These are phyloP conservation scores for Haematococcus lacustris DNA, from an alignment of 139 green algal genomes.

Conservation along the genomic window DNA sequence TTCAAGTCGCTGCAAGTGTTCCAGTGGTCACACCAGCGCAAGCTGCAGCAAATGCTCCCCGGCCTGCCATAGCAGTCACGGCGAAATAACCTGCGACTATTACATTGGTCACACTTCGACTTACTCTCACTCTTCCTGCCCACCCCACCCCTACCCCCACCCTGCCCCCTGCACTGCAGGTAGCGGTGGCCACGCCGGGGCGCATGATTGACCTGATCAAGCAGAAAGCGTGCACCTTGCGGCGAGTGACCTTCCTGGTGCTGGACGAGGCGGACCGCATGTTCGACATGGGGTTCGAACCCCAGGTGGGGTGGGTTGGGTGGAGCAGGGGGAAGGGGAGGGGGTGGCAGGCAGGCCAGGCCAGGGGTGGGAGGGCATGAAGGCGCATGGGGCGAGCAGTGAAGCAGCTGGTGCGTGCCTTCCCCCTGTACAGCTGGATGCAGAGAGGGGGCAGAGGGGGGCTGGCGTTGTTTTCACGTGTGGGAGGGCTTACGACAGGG, in stretches of 20 bases:
- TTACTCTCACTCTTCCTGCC: too few relatives aligned
- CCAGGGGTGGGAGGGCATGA: too few relatives aligned
- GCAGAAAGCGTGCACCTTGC: slow-evolving; percentile 53
- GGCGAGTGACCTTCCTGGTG: slow-evolving; percentile 72
- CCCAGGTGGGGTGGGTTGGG: slow-evolving; percentile 39
- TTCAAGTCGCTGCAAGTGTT: too few relatives aligned
- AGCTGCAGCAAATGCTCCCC: too few relatives aligned
- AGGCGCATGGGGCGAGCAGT: too few relatives aligned
- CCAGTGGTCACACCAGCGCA: too few relatives aligned
- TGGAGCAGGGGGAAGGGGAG: not conserved
- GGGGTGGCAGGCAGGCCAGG: too few relatives aligned
- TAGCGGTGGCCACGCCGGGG: slow-evolving; percentile 79
- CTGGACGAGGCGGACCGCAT: slow-evolving; percentile 92
- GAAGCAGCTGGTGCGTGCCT: not conserved
- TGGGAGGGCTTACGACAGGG: too few relatives aligned
- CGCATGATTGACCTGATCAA: slow-evolving; percentile 78
- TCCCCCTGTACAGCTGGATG: not conserved
- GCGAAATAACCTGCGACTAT: too few relatives aligned
- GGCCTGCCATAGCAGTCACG: too few relatives aligned
- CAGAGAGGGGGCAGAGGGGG: not conserved
- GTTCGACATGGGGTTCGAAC: slow-evolving; percentile 94
- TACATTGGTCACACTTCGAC: too few relatives aligned
- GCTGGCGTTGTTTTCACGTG: not conserved
- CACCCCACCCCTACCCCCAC: too few relatives aligned
- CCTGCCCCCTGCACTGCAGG: slow-evolving; percentile 41